phyloP scores from a whole-genome alignment of 2,329 filamentous ascomycete species.

The Fusarium multiceps region DNA sequence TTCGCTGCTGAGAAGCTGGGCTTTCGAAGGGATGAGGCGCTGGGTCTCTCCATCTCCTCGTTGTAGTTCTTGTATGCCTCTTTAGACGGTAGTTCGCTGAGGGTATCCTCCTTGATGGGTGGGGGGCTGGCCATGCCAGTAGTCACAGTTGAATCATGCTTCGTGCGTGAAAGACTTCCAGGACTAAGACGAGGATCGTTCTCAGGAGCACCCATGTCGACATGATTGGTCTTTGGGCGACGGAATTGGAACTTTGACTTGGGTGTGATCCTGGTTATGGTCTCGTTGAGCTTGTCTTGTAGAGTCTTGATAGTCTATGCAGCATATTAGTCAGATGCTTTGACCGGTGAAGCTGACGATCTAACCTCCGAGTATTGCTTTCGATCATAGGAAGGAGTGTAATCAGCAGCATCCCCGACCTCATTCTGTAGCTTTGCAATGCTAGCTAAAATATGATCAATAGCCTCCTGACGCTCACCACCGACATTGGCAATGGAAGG shows the following conservation, averaged over 20 bases:
- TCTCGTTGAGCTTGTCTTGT: constrained; percentile 80
- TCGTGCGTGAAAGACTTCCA: constrained; percentile 49
- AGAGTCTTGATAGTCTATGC: constrained; percentile 80
- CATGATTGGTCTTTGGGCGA: constrained; percentile 48
- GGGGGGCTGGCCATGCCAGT: constrained; percentile 1
- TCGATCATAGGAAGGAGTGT: constrained; percentile 89
- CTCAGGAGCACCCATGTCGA: constrained; percentile 57
- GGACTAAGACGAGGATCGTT: constrained; percentile 58
- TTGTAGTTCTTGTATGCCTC: constrained; percentile 65
- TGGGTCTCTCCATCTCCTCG: constrained; percentile 61
- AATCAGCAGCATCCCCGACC: constrained; percentile 84
- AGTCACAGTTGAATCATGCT: constrained; percentile 33
- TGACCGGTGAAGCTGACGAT: neutral
- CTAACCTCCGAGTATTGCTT: constrained; percentile 82
- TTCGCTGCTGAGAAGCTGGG: constrained; percentile 72
- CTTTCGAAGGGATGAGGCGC: constrained; percentile 60
- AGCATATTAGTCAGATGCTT: constrained; percentile 4
- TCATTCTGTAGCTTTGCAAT: constrained; percentile 86
- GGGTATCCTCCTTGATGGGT: constrained; percentile 24
- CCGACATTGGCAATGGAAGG: constrained; percentile 68
- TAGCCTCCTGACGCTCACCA: constrained; percentile 82
- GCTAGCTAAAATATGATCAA: constrained; percentile 81
- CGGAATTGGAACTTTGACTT: constrained; percentile 88
- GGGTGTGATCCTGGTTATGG: constrained; percentile 74
- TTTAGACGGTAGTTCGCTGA: constrained; percentile 36